Evolutionary conservation across 164 flowering plant species (phyloP).

Genomic region (Magnolia kwangsiensis): DNA sequence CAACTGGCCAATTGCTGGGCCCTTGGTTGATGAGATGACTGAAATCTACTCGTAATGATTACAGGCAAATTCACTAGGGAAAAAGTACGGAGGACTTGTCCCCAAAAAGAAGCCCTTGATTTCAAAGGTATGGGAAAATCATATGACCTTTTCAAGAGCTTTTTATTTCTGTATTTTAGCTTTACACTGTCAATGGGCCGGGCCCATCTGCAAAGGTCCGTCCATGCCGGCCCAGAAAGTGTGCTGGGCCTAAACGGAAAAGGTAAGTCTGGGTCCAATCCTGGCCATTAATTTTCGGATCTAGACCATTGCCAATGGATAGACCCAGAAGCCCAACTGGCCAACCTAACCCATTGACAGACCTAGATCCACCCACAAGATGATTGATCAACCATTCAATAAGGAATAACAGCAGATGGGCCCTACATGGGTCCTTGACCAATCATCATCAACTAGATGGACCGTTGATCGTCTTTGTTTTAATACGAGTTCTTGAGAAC

Average conservation of each 20-base stretch:
- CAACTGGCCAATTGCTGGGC: no score
- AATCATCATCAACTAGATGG: no score
- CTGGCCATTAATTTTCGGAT: background rate
- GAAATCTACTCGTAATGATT: background rate
- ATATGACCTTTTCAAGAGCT: background rate
- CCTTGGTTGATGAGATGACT: no score
- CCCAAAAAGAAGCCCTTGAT: slow-evolving; percentile 90
- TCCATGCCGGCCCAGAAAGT: background rate
- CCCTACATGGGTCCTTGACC: no score
- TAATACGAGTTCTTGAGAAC: background rate
- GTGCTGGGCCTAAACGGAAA: background rate
- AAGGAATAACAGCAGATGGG: no score
- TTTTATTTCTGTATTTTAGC: background rate
- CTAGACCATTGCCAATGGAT: background rate
- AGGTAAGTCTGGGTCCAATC: background rate
- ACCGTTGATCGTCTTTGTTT: no score
- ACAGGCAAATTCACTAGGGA: slow-evolving; percentile 24
- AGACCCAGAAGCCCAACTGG: no score
- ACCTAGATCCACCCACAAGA: no score
- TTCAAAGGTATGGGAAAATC: slow-evolving; percentile 47
- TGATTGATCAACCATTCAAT: no score
- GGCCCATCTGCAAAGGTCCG: background rate
- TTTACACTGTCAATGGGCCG: background rate
- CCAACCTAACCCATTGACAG: no score
- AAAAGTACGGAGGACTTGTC: slow-evolving; percentile 64